Evolutionary conservation across 352 stramenopile genomes (phyloP), one percentile per base, ranked within the genome.

Genomic region (Globisporangium iwayamae): DNA sequence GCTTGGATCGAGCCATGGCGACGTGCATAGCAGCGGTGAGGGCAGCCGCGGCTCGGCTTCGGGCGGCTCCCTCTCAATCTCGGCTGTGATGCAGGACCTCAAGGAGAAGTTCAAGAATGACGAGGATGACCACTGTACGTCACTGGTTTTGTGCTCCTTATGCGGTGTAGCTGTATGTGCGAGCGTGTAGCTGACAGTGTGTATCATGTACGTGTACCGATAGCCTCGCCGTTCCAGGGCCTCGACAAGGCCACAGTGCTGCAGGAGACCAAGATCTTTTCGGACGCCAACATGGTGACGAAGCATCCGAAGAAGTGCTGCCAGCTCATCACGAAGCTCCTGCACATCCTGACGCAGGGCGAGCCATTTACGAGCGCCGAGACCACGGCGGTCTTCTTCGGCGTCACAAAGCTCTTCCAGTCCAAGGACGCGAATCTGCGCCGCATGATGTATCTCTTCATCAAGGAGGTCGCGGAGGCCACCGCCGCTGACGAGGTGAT

Each of bases 61-160:
- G 56, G 81, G 72, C 69, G 61, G 71, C 34, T 65, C 74, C 36
- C 70, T 83, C 32, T 78, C 82, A 32, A 85, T 95, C 60, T 89
- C 85, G n/a, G 90, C 83, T 8, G 84, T 93, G 52, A 96, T 99
- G 74, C 94, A 98, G 59, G 93, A 96, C 57, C 87, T 98, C 45
- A 98, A 98, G 76, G 97, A 99, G 74, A 99, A 99, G 84, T 99
- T 99, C 72, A 99, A 99, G 79, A 97, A 98, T 65, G 97, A 99
- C 66, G 95, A 98, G 65, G 96, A 98, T 63, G 95, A 98, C 62
- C 81, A 94, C 58, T 75, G 85, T 92, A 75, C 63, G 75, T 28
- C 76, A 28, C 43, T 39, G 67, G 68, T 53, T 32, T 32, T 13
- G n/a, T 78, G 39, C 43, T 32, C 68, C 68, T 67, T 58, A 30